Evolutionary conservation across 2,329 filamentous ascomycete species (phyloP), one percentile per base, ranked within the genome.

Genomic region (Claviceps pusilla): DNA sequence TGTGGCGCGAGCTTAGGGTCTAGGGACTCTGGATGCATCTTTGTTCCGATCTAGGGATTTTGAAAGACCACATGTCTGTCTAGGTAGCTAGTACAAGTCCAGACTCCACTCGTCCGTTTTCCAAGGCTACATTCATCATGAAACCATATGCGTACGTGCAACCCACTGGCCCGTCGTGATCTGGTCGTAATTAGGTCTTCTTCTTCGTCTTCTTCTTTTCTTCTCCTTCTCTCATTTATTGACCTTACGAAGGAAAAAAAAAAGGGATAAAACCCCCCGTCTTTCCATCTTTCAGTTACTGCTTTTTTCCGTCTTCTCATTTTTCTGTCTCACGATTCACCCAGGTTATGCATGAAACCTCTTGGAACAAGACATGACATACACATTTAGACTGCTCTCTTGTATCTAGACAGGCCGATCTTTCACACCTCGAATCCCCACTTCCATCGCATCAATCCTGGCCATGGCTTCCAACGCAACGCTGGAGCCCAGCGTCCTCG

Each of bases 401-500:
- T 16, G 37, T 16, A 4, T 41, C 12, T 41, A 41, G 37, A 16
- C 14, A 16, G 7, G 37, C 35, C 37, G 7, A 10, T 37, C 9
- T 37, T 10, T 37, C 10, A 37, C 1, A 11, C 35, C 3, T 6
- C 14, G 12, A 24, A 24, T 24, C 24, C 24, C 24, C 24, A 2
- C 2, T 41, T 7, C 37, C 4, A 16, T 16, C 37, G 14, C 12
- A 2, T 14, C 12, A 41, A 41, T n/a, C 14, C 14, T 48, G 29
- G 41, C 55, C 54, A 55, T 52, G 63, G 59, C 62, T 9, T 59
- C 59, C 50, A 65, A 66, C 19, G 53, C 58, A 11, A 61, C 64
- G 19, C 45, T 55, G 6, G 19, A 54, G 5, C 55, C 56, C n/a
- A 60, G 60, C 45, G 58, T 59, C 37, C 55, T 66, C 7, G 66